Percentiles rank a stretch among this genome's conserved stretches.
These are phyloP conservation scores for Boehmeria nivea DNA, from an alignment of 306 rosid genomes.

Conservation along the genomic window DNA sequence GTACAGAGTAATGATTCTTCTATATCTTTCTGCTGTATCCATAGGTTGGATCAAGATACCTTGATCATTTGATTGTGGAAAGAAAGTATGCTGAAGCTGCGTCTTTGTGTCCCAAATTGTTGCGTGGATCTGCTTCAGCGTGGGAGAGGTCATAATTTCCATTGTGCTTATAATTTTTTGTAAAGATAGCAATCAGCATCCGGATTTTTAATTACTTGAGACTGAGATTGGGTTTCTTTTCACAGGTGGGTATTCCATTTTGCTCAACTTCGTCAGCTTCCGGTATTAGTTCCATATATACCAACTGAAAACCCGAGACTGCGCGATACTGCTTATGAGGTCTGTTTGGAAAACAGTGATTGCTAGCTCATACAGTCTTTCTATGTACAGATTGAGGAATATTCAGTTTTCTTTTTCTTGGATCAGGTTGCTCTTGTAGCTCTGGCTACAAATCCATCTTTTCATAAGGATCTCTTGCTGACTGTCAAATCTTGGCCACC, in stretches of 20 bases:
- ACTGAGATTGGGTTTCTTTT: conserved; percentile 25
- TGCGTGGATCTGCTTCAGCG: conserved; percentile 83
- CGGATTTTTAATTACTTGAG: neutral
- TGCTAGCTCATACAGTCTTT: conserved; percentile 7
- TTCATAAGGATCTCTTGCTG: conserved; percentile 70
- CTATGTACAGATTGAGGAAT: conserved; percentile 10
- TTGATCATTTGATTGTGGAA: conserved; percentile 96
- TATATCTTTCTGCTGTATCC: neutral
- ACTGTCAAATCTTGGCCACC: conserved; percentile 85
- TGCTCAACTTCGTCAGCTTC: conserved; percentile 97
- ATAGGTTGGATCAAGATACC: conserved; percentile 94
- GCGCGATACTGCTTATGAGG: conserved; percentile 97
- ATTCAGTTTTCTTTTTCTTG: conserved; percentile 18
- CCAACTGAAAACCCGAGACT: conserved; percentile 82
- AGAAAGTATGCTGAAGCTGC: conserved; percentile 93
- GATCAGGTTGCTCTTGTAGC: conserved; percentile 95
- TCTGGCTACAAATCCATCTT: conserved; percentile 75
- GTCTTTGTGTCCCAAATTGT: conserved; percentile 83
- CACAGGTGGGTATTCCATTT: conserved; percentile 98
- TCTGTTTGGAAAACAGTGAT: conserved; percentile 31
- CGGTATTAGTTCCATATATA: conserved; percentile 82
- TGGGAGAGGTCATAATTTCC: conserved; percentile 77
- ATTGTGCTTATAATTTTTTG: conserved; percentile 14
- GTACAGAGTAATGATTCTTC: too few species aligned
- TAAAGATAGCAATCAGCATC: conserved; percentile 1